phyloP scores from a whole-genome alignment of 495 filamentous ascomycete species.

The Xylaria bambusicola region DNA sequence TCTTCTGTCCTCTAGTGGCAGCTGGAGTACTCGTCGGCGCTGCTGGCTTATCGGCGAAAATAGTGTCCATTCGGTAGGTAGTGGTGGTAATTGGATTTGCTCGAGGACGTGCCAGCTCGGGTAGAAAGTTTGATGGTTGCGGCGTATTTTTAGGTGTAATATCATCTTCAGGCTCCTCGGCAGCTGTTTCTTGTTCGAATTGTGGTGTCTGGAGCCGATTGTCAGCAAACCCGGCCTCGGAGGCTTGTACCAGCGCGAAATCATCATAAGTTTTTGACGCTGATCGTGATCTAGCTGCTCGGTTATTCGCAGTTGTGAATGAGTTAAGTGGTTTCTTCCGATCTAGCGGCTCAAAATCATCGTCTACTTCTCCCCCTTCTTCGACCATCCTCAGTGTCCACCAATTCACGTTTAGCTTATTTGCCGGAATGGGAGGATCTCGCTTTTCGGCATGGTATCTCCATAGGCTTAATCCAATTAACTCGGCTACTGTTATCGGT shows the following conservation, averaged over 20 bases:
- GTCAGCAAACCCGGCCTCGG: conserved; percentile 71
- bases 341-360: conserved; percentile 86
- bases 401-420: conserved; percentile 81
- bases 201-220: conserved; percentile 76
- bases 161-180: conserved; percentile 40
- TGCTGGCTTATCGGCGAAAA: conserved; percentile 67
- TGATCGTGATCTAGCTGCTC: conserved; percentile 65
- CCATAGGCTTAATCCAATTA: conserved; percentile 88
- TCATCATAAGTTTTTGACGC: conserved; percentile 88
- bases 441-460: conserved; percentile 80
- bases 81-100: conserved; percentile 62
- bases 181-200: conserved; percentile 52
- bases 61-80: conserved; percentile 57
- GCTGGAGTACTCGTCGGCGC: conserved; percentile 59
- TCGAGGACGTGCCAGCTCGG: conserved; percentile 38
- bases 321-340: conserved; percentile 77
- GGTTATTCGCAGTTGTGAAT: conserved; percentile 89
- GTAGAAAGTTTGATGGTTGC: conserved; percentile 41
- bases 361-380: conserved; percentile 82
- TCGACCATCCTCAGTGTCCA: conserved; percentile 97
- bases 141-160: conserved; percentile 45
- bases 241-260: conserved; percentile 86
- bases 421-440: conserved; percentile 66
- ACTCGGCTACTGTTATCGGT: conserved; percentile 79
- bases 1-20: conserved; percentile 66